These are phyloP conservation scores for Hepatocystis sp. DNA, from an alignment of 169 alveolate genomes.

Conservation along the genomic window DNA sequence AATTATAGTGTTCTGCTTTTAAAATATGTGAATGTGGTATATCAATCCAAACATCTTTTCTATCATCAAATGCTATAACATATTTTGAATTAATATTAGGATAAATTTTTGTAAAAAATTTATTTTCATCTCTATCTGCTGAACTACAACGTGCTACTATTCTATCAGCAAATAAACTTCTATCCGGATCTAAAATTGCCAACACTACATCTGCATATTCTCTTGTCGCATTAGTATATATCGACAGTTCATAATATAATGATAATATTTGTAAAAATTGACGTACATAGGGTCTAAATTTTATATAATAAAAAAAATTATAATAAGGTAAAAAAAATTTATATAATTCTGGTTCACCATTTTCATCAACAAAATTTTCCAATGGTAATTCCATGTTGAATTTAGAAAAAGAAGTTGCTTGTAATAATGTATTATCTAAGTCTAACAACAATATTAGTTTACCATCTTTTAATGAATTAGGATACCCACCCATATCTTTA, in stretches of 20 bases:
- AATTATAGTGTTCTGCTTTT: conserved; percentile 93
- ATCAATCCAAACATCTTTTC: conserved; percentile 93
- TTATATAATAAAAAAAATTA: conserved; percentile 89
- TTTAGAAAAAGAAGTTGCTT: conserved; percentile 89
- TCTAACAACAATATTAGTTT: conserved; percentile 89
- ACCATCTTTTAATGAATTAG: conserved; percentile 80
- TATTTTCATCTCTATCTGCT: conserved; percentile 88
- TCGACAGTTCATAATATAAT: conserved; percentile 91
- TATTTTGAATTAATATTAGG: conserved; percentile 89
- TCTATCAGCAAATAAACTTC: conserved; percentile 91
- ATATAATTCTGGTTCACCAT: conserved; percentile 93
- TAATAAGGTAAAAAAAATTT: conserved; percentile 91
- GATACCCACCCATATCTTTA: conserved; percentile 31
- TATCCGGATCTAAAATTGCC: conserved; percentile 92
- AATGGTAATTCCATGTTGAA: conserved; percentile 88
- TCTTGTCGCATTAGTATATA: conserved; percentile 94
- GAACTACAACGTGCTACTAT: conserved; percentile 90
- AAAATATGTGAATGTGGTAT: conserved; percentile 91
- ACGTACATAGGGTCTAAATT: conserved; percentile 92
- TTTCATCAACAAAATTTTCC: conserved; percentile 88
- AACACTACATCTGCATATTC: conserved; percentile 94
- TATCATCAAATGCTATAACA: conserved; percentile 92
- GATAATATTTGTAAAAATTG: conserved; percentile 89
- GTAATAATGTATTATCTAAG: conserved; percentile 92
- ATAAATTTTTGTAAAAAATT: conserved; percentile 85